These are phyloP conservation scores for Tuber melanosporum DNA, from an alignment of 495 filamentous ascomycete species.

Conservation along the genomic window DNA sequence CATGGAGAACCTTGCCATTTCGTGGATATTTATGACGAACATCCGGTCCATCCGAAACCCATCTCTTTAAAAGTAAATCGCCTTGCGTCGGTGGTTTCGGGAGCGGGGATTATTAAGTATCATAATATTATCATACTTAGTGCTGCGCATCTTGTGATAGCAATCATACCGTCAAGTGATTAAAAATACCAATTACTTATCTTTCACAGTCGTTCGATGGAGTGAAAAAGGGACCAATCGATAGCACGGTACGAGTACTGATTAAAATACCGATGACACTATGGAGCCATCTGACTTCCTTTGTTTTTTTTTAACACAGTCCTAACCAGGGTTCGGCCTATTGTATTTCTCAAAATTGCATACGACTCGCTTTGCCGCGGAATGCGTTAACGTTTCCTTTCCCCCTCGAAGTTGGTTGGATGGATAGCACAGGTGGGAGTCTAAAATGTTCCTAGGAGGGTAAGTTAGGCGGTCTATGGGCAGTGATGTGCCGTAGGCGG, in stretches of 20 bases:
- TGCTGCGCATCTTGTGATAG: not conserved
- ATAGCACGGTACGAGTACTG: not conserved
- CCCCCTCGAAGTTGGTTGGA: not conserved
- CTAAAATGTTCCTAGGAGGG: not conserved
- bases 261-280: not conserved
- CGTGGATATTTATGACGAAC: not conserved
- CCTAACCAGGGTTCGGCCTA: not conserved
- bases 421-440: not conserved
- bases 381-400: not conserved
- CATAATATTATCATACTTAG: not conserved
- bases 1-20: not conserved
- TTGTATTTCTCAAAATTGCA: not conserved
- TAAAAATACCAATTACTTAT: not conserved
- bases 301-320: not conserved
- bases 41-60: not conserved
- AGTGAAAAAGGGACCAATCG: not conserved
- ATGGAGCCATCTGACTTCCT: not conserved
- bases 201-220: not conserved
- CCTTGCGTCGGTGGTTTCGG: not conserved
- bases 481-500: not conserved
- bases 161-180: not conserved
- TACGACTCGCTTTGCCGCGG: not conserved
- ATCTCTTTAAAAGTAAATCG: not conserved
- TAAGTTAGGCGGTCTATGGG: not conserved
- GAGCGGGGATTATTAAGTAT: not conserved